A percentile compares a stretch with the other conserved stretches of the same genome.
Conservation (phyloP, 305 asterid species). For the Fraxinus paxiana region DNA sequence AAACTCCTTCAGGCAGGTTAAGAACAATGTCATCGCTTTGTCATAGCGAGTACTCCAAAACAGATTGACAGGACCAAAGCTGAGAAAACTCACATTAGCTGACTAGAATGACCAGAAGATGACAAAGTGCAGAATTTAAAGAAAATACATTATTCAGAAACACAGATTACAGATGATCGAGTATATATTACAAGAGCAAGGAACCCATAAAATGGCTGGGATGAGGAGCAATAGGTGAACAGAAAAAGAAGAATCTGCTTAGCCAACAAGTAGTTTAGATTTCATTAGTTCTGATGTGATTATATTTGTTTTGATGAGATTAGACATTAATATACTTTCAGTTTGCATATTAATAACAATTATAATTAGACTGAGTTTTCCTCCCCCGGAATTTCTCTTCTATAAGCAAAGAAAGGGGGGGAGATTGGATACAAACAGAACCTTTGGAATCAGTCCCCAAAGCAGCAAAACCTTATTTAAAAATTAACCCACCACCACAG, state of each 20-base stretch:
- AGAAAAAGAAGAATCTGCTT: background rate
- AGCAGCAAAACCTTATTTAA: background rate
- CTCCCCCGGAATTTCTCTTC: background rate
- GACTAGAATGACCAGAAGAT: conserved; percentile 18
- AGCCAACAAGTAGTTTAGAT: background rate
- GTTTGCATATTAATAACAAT: background rate
- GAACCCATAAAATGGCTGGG: background rate
- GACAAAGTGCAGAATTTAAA: background rate
- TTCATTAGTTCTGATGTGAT: background rate
- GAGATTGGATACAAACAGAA: background rate
- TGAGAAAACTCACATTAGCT: conserved; percentile 33
- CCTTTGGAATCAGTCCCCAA: background rate
- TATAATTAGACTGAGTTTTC: background rate
- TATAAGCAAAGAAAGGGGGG: background rate
- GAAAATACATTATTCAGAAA: background rate
- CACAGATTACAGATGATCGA: background rate
- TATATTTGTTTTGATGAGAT: background rate
- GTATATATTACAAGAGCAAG: background rate
- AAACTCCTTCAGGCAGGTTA: conserved; percentile 91
- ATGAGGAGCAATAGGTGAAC: background rate
- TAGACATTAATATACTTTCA: background rate
- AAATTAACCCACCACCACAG: background rate
- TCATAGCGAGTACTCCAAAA: conserved; percentile 99
- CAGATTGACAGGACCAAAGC: conserved; percentile 95
- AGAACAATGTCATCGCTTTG: conserved; percentile 91